A percentile compares a stretch with the other conserved stretches of the same genome.
phyloP scores from a whole-genome alignment of 352 stramenopile species.

The Pythium diclinum region DNA sequence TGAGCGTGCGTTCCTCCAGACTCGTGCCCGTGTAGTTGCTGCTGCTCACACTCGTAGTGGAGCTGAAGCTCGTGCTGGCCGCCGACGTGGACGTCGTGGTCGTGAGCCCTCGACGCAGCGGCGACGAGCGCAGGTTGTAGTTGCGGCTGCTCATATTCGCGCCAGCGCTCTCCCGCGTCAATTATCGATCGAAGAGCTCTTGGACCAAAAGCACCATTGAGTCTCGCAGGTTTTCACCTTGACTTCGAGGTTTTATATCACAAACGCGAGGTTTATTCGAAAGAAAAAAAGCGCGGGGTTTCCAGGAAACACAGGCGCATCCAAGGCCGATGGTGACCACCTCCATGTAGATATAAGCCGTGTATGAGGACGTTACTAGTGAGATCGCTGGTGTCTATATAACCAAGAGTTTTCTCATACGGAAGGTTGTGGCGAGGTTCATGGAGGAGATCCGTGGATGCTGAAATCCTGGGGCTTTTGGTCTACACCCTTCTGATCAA shows the following conservation, averaged over 20 bases:
- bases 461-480: background rate
- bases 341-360: background rate
- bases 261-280: slow-evolving; percentile 7
- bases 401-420: no score
- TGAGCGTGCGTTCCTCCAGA: slow-evolving; percentile 29
- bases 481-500: background rate
- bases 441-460: background rate
- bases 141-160: slow-evolving; percentile 24
- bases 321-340: no score
- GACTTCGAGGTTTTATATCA: slow-evolving; percentile 15
- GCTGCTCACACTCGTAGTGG: slow-evolving; percentile 19
- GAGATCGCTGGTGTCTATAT: no score
- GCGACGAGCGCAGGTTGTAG: slow-evolving; percentile 36
- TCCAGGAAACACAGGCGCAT: background rate
- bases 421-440: background rate
- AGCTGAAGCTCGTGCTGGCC: slow-evolving; percentile 11
- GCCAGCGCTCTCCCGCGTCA: slow-evolving; percentile 11
- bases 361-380: no score
- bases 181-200: slow-evolving; percentile 13
- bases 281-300: slow-evolving; percentile 11
- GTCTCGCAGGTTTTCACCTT: slow-evolving; percentile 14
- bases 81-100: slow-evolving; percentile 10
- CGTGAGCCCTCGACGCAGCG: slow-evolving; percentile 16
- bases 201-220: background rate
- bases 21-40: slow-evolving; percentile 10